A percentile compares a stretch with the other conserved stretches of the same genome.
phyloP scores from a whole-genome alignment of 1,284 basidiomycete species.

The Termitomyces sp. region DNA sequence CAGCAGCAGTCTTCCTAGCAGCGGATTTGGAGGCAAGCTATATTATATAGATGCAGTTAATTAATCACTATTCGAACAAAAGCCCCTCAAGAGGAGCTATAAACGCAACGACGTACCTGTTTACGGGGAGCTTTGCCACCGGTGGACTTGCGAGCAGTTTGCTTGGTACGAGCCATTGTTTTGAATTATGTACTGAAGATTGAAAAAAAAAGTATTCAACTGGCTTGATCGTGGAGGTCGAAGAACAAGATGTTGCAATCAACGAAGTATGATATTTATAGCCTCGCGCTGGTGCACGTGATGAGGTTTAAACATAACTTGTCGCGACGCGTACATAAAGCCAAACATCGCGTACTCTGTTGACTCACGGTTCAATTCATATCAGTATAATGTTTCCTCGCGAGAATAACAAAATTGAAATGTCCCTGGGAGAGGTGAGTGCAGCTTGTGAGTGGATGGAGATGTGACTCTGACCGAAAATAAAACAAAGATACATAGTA shows the following conservation, averaged over 20 bases:
- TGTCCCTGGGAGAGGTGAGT: too few species aligned
- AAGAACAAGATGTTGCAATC: constrained; percentile 6
- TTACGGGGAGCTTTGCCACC: constrained; percentile 18
- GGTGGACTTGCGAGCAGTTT: constrained; percentile 18
- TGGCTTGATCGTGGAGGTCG: constrained; percentile 6
- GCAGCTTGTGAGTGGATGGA: too few species aligned
- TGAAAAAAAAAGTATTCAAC: not conserved
- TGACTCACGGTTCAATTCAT: too few species aligned
- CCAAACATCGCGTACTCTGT: not conserved
- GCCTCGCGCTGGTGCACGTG: constrained; percentile 9
- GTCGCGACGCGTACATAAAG: constrained; percentile 4
- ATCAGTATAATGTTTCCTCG: too few species aligned
- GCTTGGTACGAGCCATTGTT: constrained; percentile 17
- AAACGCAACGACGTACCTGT: constrained; percentile 7
- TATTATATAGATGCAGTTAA: not conserved
- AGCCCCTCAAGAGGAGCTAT: not conserved
- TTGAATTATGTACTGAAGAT: not conserved
- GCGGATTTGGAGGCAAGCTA: constrained; percentile 18
- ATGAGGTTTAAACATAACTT: constrained; percentile 7
- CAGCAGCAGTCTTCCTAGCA: constrained; percentile 15
- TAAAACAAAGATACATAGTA: too few species aligned
- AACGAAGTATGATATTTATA: constrained; percentile 11
- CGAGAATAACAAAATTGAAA: too few species aligned
- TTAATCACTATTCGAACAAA: not conserved
- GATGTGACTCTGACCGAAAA: too few species aligned